These are phyloP conservation scores for Sarcodon aspratus DNA, from an alignment of 768 basidiomycete genomes.

Conservation along the genomic window DNA sequence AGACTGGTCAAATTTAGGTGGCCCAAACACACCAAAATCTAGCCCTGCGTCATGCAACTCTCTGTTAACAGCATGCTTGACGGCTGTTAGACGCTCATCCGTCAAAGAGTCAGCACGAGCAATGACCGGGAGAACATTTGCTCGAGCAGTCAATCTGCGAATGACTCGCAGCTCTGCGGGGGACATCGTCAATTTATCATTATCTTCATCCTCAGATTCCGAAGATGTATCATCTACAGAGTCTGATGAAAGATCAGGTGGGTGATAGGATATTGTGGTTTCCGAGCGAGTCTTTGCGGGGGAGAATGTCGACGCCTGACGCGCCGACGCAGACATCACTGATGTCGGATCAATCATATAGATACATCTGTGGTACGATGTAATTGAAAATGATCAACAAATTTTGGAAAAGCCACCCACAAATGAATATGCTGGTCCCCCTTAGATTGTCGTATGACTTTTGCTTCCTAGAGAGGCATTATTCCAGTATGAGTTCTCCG, in stretches of 20 bases:
- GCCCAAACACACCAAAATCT: slow-evolving; percentile 68
- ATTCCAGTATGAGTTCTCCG: neutral
- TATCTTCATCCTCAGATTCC: slow-evolving; percentile 36
- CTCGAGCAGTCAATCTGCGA: slow-evolving; percentile 57
- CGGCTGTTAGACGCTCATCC: slow-evolving; percentile 55
- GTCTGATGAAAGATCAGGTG: slow-evolving; percentile 39
- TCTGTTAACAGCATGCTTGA: slow-evolving; percentile 63
- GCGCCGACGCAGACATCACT: slow-evolving; percentile 43
- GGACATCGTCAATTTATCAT: slow-evolving; percentile 50
- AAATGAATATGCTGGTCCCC: slow-evolving; percentile 86
- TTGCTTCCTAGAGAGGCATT: slow-evolving; percentile 52
- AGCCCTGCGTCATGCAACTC: slow-evolving; percentile 58
- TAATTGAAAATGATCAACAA: slow-evolving; percentile 3
- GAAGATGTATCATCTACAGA: slow-evolving; percentile 34
- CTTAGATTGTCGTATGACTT: slow-evolving; percentile 78
- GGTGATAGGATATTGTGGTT: slow-evolving; percentile 43
- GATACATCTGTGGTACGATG: slow-evolving; percentile 45
- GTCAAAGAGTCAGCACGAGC: slow-evolving; percentile 77
- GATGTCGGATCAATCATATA: slow-evolving; percentile 77
- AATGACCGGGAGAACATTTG: slow-evolving; percentile 76
- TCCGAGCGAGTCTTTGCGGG: slow-evolving; percentile 56
- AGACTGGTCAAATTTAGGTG: slow-evolving; percentile 19
- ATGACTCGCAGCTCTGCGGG: slow-evolving; percentile 74
- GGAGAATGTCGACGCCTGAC: slow-evolving; percentile 35
- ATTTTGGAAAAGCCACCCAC: slow-evolving; percentile 30